Evolutionary conservation across 331 rosid genomes (phyloP).

Genomic region (Spiraea crenata): DNA sequence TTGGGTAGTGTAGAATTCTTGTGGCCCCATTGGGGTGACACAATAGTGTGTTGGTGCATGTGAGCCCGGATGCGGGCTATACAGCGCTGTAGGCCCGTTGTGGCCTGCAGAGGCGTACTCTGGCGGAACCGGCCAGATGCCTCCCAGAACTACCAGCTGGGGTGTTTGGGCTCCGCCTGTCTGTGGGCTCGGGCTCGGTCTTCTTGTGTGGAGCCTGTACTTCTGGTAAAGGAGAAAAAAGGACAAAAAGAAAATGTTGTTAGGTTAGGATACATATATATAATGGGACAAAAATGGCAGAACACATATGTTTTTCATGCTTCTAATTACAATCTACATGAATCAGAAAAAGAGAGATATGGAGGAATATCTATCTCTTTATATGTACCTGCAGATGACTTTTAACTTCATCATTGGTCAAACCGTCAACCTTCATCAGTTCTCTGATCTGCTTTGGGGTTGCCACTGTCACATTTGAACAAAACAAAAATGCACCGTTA

Average conservation of each 20-base stretch:
- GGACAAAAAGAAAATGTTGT: neutral
- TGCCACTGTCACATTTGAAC: constrained; percentile 52
- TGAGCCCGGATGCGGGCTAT: constrained; percentile 62
- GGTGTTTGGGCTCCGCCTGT: constrained; percentile 53
- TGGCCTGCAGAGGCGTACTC: constrained; percentile 76
- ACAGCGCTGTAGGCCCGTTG: constrained; percentile 52
- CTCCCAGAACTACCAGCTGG: constrained; percentile 78
- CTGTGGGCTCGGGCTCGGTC: constrained; percentile 89
- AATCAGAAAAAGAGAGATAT: constrained; percentile 16
- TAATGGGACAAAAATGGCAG: neutral
- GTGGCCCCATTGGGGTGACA: constrained; percentile 46
- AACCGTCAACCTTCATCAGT: constrained; percentile 98
- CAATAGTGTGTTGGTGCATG: constrained; percentile 73
- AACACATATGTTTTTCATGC: constrained; percentile 9
- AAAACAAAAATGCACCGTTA: neutral
- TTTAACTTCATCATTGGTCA: constrained; percentile 99
- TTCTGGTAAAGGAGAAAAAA: constrained; percentile 40
- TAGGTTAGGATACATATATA: neutral
- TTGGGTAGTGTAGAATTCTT: constrained; percentile 55
- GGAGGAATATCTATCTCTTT: no score
- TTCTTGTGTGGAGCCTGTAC: constrained; percentile 91
- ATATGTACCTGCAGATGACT: constrained; percentile 87
- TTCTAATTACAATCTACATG: neutral
- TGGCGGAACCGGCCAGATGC: constrained; percentile 87
- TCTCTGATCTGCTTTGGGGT: constrained; percentile 98